A percentile compares a stretch with the other conserved stretches of the same genome.
These are phyloP conservation scores for Ramalina intermedia DNA, from an alignment of 495 filamentous ascomycete genomes.

Conservation along the genomic window DNA sequence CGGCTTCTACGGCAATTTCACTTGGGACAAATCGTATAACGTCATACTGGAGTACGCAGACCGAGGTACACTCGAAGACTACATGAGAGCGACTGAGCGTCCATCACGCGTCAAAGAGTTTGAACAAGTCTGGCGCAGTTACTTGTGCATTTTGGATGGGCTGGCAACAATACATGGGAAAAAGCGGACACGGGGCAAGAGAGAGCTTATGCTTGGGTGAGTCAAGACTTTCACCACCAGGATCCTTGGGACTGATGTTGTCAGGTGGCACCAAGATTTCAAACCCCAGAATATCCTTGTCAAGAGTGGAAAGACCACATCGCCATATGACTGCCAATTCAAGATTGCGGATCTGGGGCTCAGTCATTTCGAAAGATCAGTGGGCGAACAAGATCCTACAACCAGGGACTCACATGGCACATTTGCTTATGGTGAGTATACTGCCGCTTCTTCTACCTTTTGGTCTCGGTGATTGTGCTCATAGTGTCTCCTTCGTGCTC, in stretches of 20 bases:
- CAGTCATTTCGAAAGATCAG: slow-evolving; percentile 17
- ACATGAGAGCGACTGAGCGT: slow-evolving; percentile 19
- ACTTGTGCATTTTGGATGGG: slow-evolving; percentile 21
- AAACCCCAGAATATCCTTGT: slow-evolving; percentile 28
- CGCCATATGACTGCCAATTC: slow-evolving; percentile 21
- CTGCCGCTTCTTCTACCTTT: neutral
- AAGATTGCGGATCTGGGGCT: slow-evolving; percentile 29
- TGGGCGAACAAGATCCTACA: slow-evolving; percentile 9
- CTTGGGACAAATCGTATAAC: slow-evolving; percentile 22
- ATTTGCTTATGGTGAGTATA: slow-evolving; percentile 19
- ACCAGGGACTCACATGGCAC: slow-evolving; percentile 17
- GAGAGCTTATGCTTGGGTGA: too few species aligned
- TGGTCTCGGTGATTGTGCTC: neutral
- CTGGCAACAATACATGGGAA: slow-evolving; percentile 24
- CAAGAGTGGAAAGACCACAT: slow-evolving; percentile 11
- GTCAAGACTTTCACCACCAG: too few species aligned
- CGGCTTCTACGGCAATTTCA: slow-evolving; percentile 29
- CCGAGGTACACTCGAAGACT: slow-evolving; percentile 27
- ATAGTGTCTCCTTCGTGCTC: slow-evolving; percentile 7
- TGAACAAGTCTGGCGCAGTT: slow-evolving; percentile 29
- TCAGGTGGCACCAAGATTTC: slow-evolving; percentile 27
- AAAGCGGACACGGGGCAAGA: too few species aligned
- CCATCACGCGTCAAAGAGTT: slow-evolving; percentile 21
- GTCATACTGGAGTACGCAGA: slow-evolving; percentile 34
- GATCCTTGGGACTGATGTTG: neutral